Base-by-base conservation (phyloP, 106 monocot genomes). In the Dactylorhiza incarnata region DNA sequence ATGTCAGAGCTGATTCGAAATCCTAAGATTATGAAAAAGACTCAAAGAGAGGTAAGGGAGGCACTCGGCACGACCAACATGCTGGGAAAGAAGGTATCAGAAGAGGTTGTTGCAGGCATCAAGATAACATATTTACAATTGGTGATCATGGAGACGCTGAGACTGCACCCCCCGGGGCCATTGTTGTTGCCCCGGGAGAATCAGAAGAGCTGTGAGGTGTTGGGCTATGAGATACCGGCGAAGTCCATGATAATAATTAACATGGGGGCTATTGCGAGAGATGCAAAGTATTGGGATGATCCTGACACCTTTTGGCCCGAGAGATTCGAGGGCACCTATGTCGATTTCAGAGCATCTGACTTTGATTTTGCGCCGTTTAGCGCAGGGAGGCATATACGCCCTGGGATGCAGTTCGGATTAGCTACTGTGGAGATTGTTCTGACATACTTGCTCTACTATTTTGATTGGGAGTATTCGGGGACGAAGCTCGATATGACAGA, bases 341-440 rank as follows among this genome's bases (percentile, higher is more conserved):
- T 77, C 2, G 77, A 68, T 8, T 68, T 68, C 11, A 68, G 49
- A n/a, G 68, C 49, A 6, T 2, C 51, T 5, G 17, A 68, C 37
- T 77, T 68, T 68, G 77, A 77, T 45, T 68, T 19, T 16, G 8
- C 68, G 67, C 77, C 77, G 9, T 77, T 77, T 68, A 68, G 77
- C 0, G 47, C 68, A 49, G 77, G 77, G 0, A 77, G 51, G 47
- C 14, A 68, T 29, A 67, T 77, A 45, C 68, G 77, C 17, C 77
- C 77, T 1, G 77, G 77, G 16, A 77, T 77, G 15, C 12, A 46
- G 24, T 68, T 77, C 14, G 77, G 62, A 0, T 25, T 51, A 13
- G 48, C 50, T 20, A 68, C 19, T 8, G 20, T 77, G 68, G 77
- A 77, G 68, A 11, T 77, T 15, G 11, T 65, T 15, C 14, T 77